Base-by-base conservation (phyloP, 2,329 filamentous ascomycete genomes). In the Diplodia mutila region DNA sequence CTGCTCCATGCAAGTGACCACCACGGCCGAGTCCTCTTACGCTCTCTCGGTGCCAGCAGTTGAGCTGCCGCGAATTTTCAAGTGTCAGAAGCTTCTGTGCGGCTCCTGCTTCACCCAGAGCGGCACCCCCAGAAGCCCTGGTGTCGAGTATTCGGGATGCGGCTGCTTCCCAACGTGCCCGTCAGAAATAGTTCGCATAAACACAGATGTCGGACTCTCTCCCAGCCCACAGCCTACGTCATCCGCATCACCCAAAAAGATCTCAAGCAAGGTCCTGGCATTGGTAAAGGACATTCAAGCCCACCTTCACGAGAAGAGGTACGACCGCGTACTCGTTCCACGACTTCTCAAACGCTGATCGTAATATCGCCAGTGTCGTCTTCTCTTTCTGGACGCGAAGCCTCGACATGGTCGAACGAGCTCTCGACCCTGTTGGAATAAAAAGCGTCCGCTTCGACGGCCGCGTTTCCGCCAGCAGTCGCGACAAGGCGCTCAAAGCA, bases 351-450 rank as follows among this genome's bases (percentile, higher is more conserved):
- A n/a, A n/a, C n/a, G n/a, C n/a, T n/a, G n/a, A n/a, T n/a, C n/a
- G n/a, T n/a, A n/a, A n/a, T n/a, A n/a, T 32, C 9, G 6, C 9
- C 16, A 53, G 3, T 8, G 77, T 86, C 18, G 79, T 86, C 0
- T 87, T 87, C 67, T 85, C 84, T 0, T 81, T 76, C 0, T 86
- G 85, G 85, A 79, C 81, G 18, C 71, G 80, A 12, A 85, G 81
- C 0, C 81, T 87, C 1, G 80, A 85, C 51, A 66, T 85, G 1
- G 74, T 86, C 0, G 75, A 83, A 61, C 69, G 68, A 0, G 81
- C 79, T 0, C 73, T 87, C 0, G 69, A 75, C 72, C 75, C 0
- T n/a, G n/a, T n/a, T n/a, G 67, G 61, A 0, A 39, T 63, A 1
- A 21, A 21, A 1, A 27, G 12, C 11, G 61, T 52, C 3, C 29